Percentiles rank a stretch among this genome's conserved stretches.
These are phyloP conservation scores for Pyrrhoderma noxium DNA, from an alignment of 1,284 basidiomycete species.

Conservation along the genomic window DNA sequence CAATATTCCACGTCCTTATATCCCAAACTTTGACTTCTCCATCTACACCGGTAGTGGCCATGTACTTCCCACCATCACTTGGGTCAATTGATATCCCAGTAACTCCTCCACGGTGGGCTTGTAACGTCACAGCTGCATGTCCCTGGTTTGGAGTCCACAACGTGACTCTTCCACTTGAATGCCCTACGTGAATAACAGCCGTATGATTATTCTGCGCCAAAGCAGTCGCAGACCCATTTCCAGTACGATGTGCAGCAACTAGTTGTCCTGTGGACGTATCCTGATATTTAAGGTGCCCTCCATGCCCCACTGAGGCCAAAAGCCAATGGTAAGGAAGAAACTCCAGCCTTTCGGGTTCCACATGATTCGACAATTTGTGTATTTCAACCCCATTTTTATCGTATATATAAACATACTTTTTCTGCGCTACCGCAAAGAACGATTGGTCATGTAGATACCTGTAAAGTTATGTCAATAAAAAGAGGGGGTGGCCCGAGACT, in stretches of 20 bases:
- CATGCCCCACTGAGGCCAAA: slow-evolving; percentile 82
- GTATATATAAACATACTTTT: slow-evolving; percentile 95
- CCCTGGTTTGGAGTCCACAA: slow-evolving; percentile 95
- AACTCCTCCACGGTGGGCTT: slow-evolving; percentile 89
- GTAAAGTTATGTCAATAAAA: slow-evolving; percentile 24
- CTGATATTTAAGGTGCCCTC: slow-evolving; percentile 93
- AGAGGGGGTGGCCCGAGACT: no score
- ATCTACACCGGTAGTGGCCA: slow-evolving; percentile 87
- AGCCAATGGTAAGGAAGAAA: slow-evolving; percentile 97
- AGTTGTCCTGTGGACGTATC: slow-evolving; percentile 92
- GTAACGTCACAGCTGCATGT: slow-evolving; percentile 84
- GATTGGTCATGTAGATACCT: slow-evolving; percentile 92
- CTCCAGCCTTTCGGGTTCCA: slow-evolving; percentile 87
- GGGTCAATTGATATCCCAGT: slow-evolving; percentile 79
- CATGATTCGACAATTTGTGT: slow-evolving; percentile 76
- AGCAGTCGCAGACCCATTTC: slow-evolving; percentile 77
- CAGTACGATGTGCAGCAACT: slow-evolving; percentile 85
- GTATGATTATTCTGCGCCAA: slow-evolving; percentile 92
- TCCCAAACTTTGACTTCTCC: slow-evolving; percentile 95
- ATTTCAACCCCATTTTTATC: slow-evolving; percentile 92
- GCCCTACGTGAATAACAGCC: slow-evolving; percentile 91
- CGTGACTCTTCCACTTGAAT: slow-evolving; percentile 87
- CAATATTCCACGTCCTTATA: slow-evolving; percentile 87
- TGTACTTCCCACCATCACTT: slow-evolving; percentile 77
- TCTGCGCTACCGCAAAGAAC: slow-evolving; percentile 93